Evolutionary conservation across 2,329 filamentous ascomycete species (phyloP).

Genomic region (Penicillium sclerotiorum): DNA sequence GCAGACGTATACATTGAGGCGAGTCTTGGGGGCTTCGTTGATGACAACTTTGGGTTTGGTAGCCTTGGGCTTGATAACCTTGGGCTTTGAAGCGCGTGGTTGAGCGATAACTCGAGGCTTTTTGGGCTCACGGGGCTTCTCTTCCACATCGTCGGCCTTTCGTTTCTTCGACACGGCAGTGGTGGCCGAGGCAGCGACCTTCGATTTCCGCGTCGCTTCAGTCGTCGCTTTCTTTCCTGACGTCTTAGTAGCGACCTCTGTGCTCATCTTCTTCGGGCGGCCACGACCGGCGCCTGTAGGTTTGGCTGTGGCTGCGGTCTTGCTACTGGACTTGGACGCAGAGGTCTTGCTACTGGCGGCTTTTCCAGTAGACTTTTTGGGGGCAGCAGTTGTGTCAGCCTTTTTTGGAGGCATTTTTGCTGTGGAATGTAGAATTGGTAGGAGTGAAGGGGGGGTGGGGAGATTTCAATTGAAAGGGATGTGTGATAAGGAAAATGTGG

Average conservation of each 20-base stretch:
- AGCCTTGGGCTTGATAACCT: conserved; percentile 38
- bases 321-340: conserved; percentile 5
- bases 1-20: conserved; percentile 75
- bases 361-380: conserved; percentile 6
- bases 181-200: conserved; percentile 16
- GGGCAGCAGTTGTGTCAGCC: conserved; percentile 11
- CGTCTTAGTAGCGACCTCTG: conserved; percentile 14
- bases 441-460: conserved; percentile 3
- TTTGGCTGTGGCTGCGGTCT: conserved; percentile 15
- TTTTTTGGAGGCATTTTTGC: conserved; percentile 35
- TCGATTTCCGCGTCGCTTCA: conserved; percentile 21
- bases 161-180: conserved; percentile 34
- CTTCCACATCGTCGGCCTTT: conserved; percentile 36
- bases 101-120: conserved; percentile 32
- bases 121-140: conserved; percentile 34
- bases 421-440: conserved; percentile 14
- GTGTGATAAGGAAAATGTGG: background rate
- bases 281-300: too few relatives aligned
- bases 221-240: conserved; percentile 15
- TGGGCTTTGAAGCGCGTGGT: conserved; percentile 32
- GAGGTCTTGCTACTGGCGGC: conserved; percentile 11
- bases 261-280: conserved; percentile 20
- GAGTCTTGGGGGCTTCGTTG: conserved; percentile 61
- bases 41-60: conserved; percentile 52
- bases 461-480: conserved; percentile 4